Conservation (phyloP, 371 early-diverging fungal genomes). For the Vairimorpha apis region DNA sequence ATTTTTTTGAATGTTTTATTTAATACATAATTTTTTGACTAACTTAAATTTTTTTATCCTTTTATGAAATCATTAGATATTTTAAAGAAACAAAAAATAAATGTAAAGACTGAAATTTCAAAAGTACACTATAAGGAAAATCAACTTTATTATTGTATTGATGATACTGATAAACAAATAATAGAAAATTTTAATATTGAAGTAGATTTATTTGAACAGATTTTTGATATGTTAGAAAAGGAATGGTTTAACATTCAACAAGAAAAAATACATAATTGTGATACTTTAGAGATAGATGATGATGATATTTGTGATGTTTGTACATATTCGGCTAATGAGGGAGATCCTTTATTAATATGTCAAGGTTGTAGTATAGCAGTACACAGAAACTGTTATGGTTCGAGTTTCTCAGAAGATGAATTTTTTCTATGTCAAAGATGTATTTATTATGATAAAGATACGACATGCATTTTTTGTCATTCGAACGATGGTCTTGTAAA, state of each 20-base stretch:
- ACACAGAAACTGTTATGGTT: conserved; percentile 63
- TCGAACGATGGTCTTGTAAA: conserved; percentile 52
- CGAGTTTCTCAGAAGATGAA: conserved; percentile 45
- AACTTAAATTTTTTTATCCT: too few relatives aligned
- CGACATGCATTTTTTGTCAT: conserved; percentile 56
- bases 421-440: conserved; percentile 62
- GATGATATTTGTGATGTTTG: conserved; percentile 60
- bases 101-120: not conserved
- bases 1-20: too few relatives aligned
- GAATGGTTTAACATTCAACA: conserved; percentile 53
- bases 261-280: conserved; percentile 43
- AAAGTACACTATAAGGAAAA: not conserved
- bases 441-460: conserved; percentile 20
- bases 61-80: not conserved
- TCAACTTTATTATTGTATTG: conserved; percentile 14
- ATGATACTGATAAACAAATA: conserved; percentile 19
- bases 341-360: conserved; percentile 55
- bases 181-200: conserved; percentile 5
- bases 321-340: conserved; percentile 33
- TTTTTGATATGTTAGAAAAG: conserved; percentile 60
- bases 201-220: conserved; percentile 42
- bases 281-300: conserved; percentile 9
- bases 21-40: too few relatives aligned
- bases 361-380: conserved; percentile 62
- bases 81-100: not conserved